Percentiles rank a stretch among this genome's conserved stretches.
These are phyloP conservation scores for Pseudohalonectria lignicola DNA, from an alignment of 2,329 filamentous ascomycete genomes.

Conservation along the genomic window DNA sequence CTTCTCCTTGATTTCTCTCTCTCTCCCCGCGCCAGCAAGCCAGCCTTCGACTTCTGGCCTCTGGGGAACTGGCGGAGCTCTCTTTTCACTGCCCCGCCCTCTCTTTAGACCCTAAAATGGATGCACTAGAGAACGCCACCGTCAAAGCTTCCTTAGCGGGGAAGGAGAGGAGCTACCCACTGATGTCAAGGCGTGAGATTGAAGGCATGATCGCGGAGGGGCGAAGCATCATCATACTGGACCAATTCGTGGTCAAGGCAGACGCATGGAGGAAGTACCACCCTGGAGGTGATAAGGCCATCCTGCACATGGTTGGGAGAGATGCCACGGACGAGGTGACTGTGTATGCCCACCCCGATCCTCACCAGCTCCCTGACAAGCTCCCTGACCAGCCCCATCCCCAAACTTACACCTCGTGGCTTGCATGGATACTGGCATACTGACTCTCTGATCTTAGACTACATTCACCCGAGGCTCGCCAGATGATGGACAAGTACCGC, in stretches of 20 bases:
- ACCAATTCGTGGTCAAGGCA: slow-evolving; percentile 72
- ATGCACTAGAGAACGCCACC: too few species aligned
- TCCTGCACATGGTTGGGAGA: slow-evolving; percentile 84
- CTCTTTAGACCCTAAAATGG: too few species aligned
- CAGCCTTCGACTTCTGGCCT: too few species aligned
- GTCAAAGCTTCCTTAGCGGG: too few species aligned
- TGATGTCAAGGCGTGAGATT: slow-evolving; percentile 43
- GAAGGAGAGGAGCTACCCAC: slow-evolving; percentile 17
- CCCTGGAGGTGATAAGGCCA: slow-evolving; percentile 83
- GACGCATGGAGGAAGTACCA: slow-evolving; percentile 86
- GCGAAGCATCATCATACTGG: slow-evolving; percentile 66
- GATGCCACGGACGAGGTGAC: slow-evolving; percentile 93
- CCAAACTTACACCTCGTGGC: too few species aligned
- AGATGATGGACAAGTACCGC: slow-evolving; percentile 70
- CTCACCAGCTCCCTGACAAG: background rate
- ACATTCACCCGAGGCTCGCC: slow-evolving; percentile 70
- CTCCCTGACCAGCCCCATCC: too few species aligned
- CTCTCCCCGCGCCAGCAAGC: too few species aligned
- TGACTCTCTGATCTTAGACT: too few species aligned
- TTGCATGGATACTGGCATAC: too few species aligned
- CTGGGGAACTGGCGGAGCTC: too few species aligned
- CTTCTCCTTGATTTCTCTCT: too few species aligned
- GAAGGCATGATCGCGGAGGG: slow-evolving; percentile 79
- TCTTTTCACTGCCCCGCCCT: background rate
- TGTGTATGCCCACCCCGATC: slow-evolving; percentile 56